phyloP scores from a whole-genome alignment of 2,329 filamentous ascomycete genomes.

The Aspergillus neoniger region DNA sequence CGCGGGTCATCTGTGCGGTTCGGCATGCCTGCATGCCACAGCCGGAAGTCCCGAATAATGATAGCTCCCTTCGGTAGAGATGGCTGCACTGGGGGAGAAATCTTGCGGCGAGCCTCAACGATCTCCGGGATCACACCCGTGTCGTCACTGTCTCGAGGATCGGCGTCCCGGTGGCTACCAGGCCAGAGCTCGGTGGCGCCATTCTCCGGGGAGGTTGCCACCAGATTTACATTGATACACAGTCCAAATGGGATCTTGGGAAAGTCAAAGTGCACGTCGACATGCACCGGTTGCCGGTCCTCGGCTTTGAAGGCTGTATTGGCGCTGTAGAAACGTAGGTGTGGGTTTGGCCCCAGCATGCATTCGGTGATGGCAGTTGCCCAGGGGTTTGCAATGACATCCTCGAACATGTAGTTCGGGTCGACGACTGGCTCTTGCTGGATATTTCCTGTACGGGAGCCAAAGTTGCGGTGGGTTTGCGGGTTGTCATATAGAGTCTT shows the following conservation, averaged over 20 bases:
- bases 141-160: slow-evolving; percentile 27
- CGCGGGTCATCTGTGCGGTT: slow-evolving; percentile 46
- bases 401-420: slow-evolving; percentile 37
- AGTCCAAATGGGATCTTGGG: slow-evolving; percentile 52
- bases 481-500: slow-evolving; percentile 32
- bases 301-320: slow-evolving; percentile 46
- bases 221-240: slow-evolving; percentile 51
- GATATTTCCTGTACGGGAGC: slow-evolving; percentile 41
- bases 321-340: slow-evolving; percentile 40
- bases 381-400: slow-evolving; percentile 45
- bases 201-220: slow-evolving; percentile 49
- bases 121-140: slow-evolving; percentile 35
- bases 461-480: slow-evolving; percentile 29
- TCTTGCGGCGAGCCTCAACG: slow-evolving; percentile 33
- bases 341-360: slow-evolving; percentile 42
- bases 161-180: slow-evolving; percentile 49
- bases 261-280: slow-evolving; percentile 51
- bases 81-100: slow-evolving; percentile 43
- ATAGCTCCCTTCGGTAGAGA: slow-evolving; percentile 48
- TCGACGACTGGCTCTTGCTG: slow-evolving; percentile 43
- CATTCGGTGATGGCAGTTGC: slow-evolving; percentile 37
- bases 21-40: slow-evolving; percentile 56
- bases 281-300: slow-evolving; percentile 44
- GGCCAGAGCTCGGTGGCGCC: slow-evolving; percentile 56
- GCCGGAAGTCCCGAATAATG: slow-evolving; percentile 49